Conservation (phyloP, 192 early-diverging fungal genomes). For the Rhizophagus sp. region DNA sequence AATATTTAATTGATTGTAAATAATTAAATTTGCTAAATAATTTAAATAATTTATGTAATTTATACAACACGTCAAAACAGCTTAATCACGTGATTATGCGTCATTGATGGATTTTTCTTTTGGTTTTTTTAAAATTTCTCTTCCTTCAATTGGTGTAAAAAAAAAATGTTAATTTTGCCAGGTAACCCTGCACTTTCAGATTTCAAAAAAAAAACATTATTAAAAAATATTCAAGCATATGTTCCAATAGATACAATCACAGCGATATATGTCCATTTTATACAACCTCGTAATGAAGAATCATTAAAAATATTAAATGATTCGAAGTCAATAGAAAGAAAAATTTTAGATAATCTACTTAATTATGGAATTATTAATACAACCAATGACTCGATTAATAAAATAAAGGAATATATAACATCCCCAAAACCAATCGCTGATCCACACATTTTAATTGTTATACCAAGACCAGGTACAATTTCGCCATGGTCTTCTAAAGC, state of each 20-base stretch:
- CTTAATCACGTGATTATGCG: too few relatives aligned
- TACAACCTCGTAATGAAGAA: conserved; percentile 51
- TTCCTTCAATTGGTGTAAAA: neutral
- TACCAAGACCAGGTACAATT: conserved; percentile 95
- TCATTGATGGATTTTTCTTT: too few relatives aligned
- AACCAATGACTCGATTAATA: conserved; percentile 27
- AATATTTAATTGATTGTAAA: too few relatives aligned
- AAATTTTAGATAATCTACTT: conserved; percentile 52
- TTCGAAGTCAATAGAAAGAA: conserved; percentile 42
- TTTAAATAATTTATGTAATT: too few relatives aligned
- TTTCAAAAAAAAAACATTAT: conserved; percentile 65
- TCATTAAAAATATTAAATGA: conserved; percentile 37
- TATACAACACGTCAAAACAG: too few relatives aligned
- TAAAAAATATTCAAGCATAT: conserved; percentile 59
- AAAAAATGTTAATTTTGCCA: conserved; percentile 81
- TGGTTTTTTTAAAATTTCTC: too few relatives aligned
- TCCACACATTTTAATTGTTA: conserved; percentile 64
- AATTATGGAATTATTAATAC: conserved; percentile 38
- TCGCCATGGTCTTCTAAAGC: conserved; percentile 99
- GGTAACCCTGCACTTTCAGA: conserved; percentile 78
- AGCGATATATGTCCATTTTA: conserved; percentile 79
- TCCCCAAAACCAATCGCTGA: conserved; percentile 19
- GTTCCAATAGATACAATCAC: conserved; percentile 55
- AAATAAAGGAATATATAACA: neutral
- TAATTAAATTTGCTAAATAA: too few relatives aligned